Conservation (phyloP, 192 early-diverging fungal species). For the Cetraspora pellucida region DNA sequence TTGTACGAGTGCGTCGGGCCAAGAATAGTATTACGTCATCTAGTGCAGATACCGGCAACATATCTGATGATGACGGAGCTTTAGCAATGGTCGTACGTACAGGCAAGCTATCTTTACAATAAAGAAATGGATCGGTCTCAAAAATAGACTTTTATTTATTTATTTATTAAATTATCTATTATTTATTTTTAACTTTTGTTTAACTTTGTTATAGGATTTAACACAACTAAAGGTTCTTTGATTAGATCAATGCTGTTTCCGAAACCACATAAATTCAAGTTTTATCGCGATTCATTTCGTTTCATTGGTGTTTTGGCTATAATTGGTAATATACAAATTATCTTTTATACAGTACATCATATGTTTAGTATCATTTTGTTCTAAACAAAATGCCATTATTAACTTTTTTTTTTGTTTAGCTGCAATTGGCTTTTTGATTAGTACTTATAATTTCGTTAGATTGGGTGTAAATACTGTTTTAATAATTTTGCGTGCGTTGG, state of each 20-base stretch:
- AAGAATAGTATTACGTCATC: slow-evolving; percentile 45
- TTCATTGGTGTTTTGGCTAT: slow-evolving; percentile 90
- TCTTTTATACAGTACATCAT: background rate
- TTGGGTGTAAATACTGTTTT: slow-evolving; percentile 67
- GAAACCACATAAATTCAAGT: slow-evolving; percentile 94
- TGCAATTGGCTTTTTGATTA: slow-evolving; percentile 80
- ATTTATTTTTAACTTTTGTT: background rate
- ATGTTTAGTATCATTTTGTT: background rate
- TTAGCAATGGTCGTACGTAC: slow-evolving; percentile 88
- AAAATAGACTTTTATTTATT: background rate
- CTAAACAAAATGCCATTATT: background rate
- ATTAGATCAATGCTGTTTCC: slow-evolving; percentile 96
- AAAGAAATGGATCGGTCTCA: background rate
- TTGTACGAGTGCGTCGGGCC: slow-evolving; percentile 75
- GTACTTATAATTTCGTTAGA: slow-evolving; percentile 86
- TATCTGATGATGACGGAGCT: slow-evolving; percentile 44
- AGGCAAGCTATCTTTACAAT: slow-evolving; percentile 31
- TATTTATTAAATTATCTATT: background rate
- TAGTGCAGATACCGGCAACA: slow-evolving; percentile 37
- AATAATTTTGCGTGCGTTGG: slow-evolving; percentile 89
- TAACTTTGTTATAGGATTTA: slow-evolving; percentile 64
- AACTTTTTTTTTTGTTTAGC: slow-evolving; percentile 41
- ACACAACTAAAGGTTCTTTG: slow-evolving; percentile 94
- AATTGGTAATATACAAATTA: slow-evolving; percentile 55
- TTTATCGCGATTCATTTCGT: slow-evolving; percentile 95